Conservation (phyloP, 2,329 filamentous ascomycete species). For the Furcasterigmium furcatum region DNA sequence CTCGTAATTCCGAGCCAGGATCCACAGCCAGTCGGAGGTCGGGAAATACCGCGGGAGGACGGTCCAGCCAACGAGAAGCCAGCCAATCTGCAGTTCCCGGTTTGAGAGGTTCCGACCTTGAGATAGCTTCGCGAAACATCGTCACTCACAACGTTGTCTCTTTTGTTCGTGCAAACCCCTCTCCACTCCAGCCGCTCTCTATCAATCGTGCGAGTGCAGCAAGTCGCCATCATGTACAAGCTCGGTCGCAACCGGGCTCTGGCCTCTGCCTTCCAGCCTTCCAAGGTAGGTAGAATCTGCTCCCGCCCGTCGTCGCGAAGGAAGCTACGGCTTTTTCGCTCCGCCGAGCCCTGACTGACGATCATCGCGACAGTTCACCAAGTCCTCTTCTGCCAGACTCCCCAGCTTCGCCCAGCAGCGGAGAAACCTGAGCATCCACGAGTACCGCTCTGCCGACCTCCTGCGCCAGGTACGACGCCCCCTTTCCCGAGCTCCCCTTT, state of each 20-base stretch:
- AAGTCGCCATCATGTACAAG: conserved; percentile 70
- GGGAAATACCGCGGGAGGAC: conserved; percentile 3
- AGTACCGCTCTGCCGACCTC: conserved; percentile 94
- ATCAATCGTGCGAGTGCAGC: conserved; percentile 12
- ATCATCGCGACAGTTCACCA: conserved; percentile 25
- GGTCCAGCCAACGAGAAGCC: background rate
- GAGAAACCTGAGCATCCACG: conserved; percentile 92
- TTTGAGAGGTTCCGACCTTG: conserved; percentile 2
- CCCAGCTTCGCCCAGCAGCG: conserved; percentile 69
- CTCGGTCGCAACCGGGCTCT: conserved; percentile 78
- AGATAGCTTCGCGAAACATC: conserved; percentile 6
- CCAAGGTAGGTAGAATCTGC: conserved; percentile 57
- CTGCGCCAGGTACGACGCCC: conserved; percentile 61
- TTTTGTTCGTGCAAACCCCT: conserved; percentile 1
- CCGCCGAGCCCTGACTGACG: conserved; percentile 14
- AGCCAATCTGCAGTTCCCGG: conserved; percentile 3
- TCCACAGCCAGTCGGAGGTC: background rate
- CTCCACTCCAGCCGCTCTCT: conserved; percentile 3
- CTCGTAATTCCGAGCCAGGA: background rate
- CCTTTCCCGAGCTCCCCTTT: background rate
- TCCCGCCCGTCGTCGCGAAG: background rate
- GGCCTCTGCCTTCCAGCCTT: conserved; percentile 74
- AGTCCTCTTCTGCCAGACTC: conserved; percentile 49
- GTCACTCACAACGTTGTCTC: conserved; percentile 1
- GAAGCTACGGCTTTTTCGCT: background rate